Evolutionary conservation across 768 basidiomycete genomes (phyloP).

Genomic region (Collybia sordida): DNA sequence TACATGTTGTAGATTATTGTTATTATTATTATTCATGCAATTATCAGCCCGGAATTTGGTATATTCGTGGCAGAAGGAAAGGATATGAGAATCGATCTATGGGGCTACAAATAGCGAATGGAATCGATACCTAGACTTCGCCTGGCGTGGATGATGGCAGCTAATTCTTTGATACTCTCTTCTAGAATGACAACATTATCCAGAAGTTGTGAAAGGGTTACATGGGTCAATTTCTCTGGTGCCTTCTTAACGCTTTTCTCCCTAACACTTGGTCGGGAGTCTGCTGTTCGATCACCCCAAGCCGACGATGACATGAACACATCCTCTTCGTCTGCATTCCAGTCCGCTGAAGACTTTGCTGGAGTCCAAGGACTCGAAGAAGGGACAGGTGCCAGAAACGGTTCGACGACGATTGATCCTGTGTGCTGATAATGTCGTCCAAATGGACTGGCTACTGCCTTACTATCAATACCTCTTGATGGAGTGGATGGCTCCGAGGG

Average conservation of each 20-base stretch:
- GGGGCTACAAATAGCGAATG: constrained; percentile 65
- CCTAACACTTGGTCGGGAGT: constrained; percentile 11
- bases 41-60: neutral
- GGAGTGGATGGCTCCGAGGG: constrained; percentile 46
- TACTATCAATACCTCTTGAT: constrained; percentile 33
- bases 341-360: constrained; percentile 40
- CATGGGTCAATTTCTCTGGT: constrained; percentile 31
- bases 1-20: neutral
- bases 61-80: neutral
- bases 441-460: constrained; percentile 72
- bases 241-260: constrained; percentile 30
- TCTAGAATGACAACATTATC: constrained; percentile 96
- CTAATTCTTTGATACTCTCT: constrained; percentile 92
- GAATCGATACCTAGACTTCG: constrained; percentile 83
- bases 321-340: constrained; percentile 67
- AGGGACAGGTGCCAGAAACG: constrained; percentile 63
- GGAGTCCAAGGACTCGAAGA: constrained; percentile 66
- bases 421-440: constrained; percentile 84
- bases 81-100: neutral
- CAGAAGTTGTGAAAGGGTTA: constrained; percentile 81
- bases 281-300: constrained; percentile 17
- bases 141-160: constrained; percentile 81
- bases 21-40: neutral
- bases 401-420: constrained; percentile 65
- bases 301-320: constrained; percentile 54